These are phyloP conservation scores for Starmerella asiatica DNA, from an alignment of 805 yeast genomes.

Conservation along the genomic window DNA sequence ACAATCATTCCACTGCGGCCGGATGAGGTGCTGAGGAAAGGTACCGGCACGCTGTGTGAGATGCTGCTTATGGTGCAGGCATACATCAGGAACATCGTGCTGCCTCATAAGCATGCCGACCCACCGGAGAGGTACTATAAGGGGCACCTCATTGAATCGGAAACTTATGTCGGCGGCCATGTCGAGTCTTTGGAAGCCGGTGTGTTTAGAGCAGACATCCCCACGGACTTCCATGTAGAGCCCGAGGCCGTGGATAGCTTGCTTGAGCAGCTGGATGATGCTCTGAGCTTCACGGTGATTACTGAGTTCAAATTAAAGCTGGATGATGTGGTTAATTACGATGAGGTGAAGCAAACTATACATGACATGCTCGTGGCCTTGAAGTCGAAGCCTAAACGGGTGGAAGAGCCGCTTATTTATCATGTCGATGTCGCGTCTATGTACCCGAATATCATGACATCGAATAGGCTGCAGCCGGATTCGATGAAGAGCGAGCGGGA, in stretches of 20 bases:
- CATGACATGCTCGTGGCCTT: conserved; percentile 42
- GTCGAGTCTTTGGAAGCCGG: conserved; percentile 98
- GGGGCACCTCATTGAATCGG: conserved; percentile 87
- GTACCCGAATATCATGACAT: conserved; percentile 98
- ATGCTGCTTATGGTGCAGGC: conserved; percentile 96
- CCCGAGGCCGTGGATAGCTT: conserved; percentile 73
- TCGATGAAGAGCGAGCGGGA: conserved; percentile 90
- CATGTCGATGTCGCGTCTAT: conserved; percentile 98
- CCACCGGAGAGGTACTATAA: conserved; percentile 90
- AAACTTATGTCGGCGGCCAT: conserved; percentile 97
- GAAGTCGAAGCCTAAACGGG: conserved; percentile 46
- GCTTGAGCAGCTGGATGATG: conserved; percentile 53
- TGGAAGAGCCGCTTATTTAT: conserved; percentile 75
- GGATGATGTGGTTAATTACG: conserved; percentile 42
- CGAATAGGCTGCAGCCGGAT: conserved; percentile 94
- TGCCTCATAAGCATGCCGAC: conserved; percentile 89
- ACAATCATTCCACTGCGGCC: conserved; percentile 93
- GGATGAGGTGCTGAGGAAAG: conserved; percentile 89
- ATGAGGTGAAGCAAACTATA: conserved; percentile 55
- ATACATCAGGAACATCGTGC: conserved; percentile 53
- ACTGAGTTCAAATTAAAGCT: conserved; percentile 74
- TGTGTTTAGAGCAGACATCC: conserved; percentile 82
- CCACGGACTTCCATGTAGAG: conserved; percentile 62
- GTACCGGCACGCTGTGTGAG: conserved; percentile 97
- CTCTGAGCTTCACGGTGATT: conserved; percentile 68